Conservation (phyloP, 352 stramenopile genomes). For the Globisporangium alternatum region DNA sequence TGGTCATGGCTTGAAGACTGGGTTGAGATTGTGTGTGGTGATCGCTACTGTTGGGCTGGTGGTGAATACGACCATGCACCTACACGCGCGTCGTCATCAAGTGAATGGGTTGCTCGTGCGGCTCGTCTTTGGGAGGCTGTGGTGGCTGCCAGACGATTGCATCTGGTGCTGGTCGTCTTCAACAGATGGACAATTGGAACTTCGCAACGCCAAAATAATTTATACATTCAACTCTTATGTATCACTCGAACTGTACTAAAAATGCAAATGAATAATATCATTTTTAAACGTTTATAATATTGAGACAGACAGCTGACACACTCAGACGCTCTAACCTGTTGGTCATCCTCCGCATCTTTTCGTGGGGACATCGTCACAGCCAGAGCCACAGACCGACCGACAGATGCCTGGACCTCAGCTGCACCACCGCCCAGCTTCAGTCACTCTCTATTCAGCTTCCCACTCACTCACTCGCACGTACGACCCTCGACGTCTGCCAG, state of each 20-base stretch:
- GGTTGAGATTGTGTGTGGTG: too few relatives aligned
- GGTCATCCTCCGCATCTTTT: slow-evolving; percentile 6
- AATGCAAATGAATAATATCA: background rate
- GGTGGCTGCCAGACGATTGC: background rate
- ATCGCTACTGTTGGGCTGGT: background rate
- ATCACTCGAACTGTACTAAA: background rate
- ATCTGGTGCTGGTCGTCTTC: slow-evolving; percentile 1
- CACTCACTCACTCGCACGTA: background rate
- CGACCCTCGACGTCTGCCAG: background rate
- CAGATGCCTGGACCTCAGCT: background rate
- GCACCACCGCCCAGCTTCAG: background rate
- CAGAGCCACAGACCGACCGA: background rate
- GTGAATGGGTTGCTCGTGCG: background rate
- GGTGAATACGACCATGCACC: background rate
- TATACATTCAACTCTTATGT: background rate
- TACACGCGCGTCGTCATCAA: background rate
- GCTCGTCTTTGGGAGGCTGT: background rate
- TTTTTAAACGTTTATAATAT: background rate
- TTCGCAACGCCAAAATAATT: background rate
- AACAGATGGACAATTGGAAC: slow-evolving; percentile 2
- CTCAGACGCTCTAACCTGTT: background rate
- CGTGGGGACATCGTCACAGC: background rate
- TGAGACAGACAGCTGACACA: background rate
- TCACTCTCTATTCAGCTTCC: background rate
- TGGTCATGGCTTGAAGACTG: background rate